A percentile compares a stretch with the other conserved stretches of the same genome.
Evolutionary conservation across 495 filamentous ascomycete species (phyloP).

Genomic region (Tuber magnatum): DNA sequence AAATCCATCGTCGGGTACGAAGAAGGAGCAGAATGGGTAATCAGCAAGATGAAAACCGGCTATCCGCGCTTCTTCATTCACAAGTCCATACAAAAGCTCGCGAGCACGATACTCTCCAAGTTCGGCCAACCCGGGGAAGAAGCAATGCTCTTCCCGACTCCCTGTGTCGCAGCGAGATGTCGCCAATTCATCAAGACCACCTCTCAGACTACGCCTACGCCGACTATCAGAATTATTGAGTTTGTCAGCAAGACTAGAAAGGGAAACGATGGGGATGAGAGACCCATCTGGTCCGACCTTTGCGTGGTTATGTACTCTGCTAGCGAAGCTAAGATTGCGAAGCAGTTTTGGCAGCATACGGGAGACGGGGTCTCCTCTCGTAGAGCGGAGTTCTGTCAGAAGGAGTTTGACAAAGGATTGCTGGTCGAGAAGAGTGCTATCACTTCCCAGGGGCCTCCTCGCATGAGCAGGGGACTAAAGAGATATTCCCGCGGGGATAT

Average conservation of each 20-base stretch:
- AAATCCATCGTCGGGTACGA: slow-evolving; percentile 83
- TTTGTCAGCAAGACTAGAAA: slow-evolving; percentile 53
- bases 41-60: slow-evolving; percentile 76
- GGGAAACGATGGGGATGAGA: slow-evolving; percentile 41
- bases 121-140: slow-evolving; percentile 57
- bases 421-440: slow-evolving; percentile 51
- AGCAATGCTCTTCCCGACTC: slow-evolving; percentile 75
- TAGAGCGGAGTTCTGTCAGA: slow-evolving; percentile 78
- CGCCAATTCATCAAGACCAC: slow-evolving; percentile 60
- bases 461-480: slow-evolving; percentile 22
- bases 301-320: slow-evolving; percentile 66
- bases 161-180: slow-evolving; percentile 60
- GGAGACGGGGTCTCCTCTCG: slow-evolving; percentile 93
- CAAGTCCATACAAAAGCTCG: slow-evolving; percentile 68
- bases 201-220: slow-evolving; percentile 46
- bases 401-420: slow-evolving; percentile 61
- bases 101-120: slow-evolving; percentile 56
- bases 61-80: slow-evolving; percentile 94
- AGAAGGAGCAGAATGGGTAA: slow-evolving; percentile 79
- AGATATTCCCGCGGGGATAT: slow-evolving; percentile 25
- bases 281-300: slow-evolving; percentile 49
- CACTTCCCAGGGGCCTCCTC: slow-evolving; percentile 15
- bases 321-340: slow-evolving; percentile 60
- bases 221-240: slow-evolving; percentile 57
- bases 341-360: slow-evolving; percentile 92